Evolutionary conservation across 345 rosid genomes (phyloP).

Genomic region (Gossypium arboreum): DNA sequence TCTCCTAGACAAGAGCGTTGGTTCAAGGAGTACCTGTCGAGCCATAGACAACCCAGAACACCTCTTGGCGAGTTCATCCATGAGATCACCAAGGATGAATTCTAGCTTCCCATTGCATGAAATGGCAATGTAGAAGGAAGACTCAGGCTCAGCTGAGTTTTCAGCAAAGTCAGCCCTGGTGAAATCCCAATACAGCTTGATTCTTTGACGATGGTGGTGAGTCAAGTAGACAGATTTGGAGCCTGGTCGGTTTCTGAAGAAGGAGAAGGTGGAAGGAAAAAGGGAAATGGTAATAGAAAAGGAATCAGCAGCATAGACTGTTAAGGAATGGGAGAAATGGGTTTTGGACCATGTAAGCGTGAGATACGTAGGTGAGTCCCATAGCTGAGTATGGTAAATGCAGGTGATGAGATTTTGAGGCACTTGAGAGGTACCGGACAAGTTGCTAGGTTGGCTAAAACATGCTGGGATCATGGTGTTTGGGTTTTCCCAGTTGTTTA

Average conservation of each 20-base stretch:
- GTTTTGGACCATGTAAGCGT: constrained; percentile 49
- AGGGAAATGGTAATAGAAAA: constrained; percentile 50
- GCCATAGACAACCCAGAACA: constrained; percentile 31
- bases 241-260: constrained; percentile 44
- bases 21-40: constrained; percentile 20
- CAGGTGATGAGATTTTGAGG: constrained; percentile 49
- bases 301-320: constrained; percentile 37
- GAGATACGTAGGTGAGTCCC: not conserved
- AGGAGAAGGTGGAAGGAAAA: constrained; percentile 39
- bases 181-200: constrained; percentile 61
- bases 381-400: constrained; percentile 40
- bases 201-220: constrained; percentile 34
- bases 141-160: constrained; percentile 51
- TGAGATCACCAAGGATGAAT: constrained; percentile 50
- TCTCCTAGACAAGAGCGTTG: constrained; percentile 36
- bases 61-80: constrained; percentile 27
- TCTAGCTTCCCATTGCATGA: constrained; percentile 36
- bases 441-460: constrained; percentile 41
- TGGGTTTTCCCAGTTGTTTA: constrained; percentile 8
- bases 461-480: constrained; percentile 45
- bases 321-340: constrained; percentile 44
- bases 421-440: constrained; percentile 26
- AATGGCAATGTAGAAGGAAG: constrained; percentile 44
- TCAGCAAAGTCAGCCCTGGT: constrained; percentile 37
- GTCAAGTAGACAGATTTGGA: constrained; percentile 46